Conservation (phyloP, 108 stramenopile species). For the Aurantiochytrium sp. region DNA sequence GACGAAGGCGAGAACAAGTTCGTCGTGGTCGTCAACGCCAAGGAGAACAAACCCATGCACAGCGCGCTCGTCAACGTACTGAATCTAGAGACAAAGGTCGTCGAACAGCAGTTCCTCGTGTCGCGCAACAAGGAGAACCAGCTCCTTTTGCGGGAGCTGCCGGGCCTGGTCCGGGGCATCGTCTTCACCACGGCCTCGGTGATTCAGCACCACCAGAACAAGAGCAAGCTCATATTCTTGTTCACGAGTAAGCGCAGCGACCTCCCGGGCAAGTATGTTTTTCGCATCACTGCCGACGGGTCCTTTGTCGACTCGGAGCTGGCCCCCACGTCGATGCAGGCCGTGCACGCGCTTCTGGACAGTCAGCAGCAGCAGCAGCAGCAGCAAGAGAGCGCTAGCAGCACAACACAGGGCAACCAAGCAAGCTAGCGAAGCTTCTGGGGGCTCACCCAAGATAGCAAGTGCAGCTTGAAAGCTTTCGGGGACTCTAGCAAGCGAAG, state of each 20-base stretch:
- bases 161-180: neutral
- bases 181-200: neutral
- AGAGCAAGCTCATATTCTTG: neutral
- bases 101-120: neutral
- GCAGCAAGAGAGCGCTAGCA: too few species aligned
- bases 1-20: neutral
- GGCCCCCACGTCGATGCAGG: neutral
- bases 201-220: constrained; percentile 1
- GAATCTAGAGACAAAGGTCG: neutral
- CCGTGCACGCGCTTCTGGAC: neutral
- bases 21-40: neutral
- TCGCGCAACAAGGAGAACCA: neutral
- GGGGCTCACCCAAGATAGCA: too few species aligned
- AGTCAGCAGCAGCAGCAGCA: too few species aligned
- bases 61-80: neutral
- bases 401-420: too few species aligned
- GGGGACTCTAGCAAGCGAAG: too few species aligned
- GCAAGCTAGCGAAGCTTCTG: too few species aligned
- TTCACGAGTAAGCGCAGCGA: neutral
- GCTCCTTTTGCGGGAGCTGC: neutral
- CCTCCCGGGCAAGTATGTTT: neutral
- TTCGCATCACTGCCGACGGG: neutral
- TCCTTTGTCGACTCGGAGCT: neutral
- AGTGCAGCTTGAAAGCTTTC: too few species aligned
- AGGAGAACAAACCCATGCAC: neutral